These are phyloP conservation scores for Kluyveromyces sp. DNA, from an alignment of 1,139 yeast species.

Conservation along the genomic window DNA sequence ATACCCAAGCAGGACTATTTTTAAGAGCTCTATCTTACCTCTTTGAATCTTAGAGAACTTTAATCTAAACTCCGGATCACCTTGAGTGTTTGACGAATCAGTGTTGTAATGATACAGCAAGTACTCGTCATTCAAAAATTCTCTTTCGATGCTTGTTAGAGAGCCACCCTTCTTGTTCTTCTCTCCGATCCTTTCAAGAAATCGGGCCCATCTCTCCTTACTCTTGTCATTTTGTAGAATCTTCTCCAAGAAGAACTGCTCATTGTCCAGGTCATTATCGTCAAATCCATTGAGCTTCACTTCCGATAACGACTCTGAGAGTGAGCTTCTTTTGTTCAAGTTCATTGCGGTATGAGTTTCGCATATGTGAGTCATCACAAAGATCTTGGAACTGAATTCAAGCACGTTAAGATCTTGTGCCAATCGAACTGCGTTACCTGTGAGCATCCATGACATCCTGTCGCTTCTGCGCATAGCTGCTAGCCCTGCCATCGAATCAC, in stretches of 20 bases:
- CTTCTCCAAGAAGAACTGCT: slow-evolving; percentile 20
- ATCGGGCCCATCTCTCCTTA: slow-evolving; percentile 25
- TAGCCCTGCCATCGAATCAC: slow-evolving; percentile 57
- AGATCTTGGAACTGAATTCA: slow-evolving; percentile 66
- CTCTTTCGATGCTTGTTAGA: slow-evolving; percentile 30
- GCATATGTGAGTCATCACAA: slow-evolving; percentile 75
- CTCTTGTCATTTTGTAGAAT: slow-evolving; percentile 27
- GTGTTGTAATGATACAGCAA: slow-evolving; percentile 19
- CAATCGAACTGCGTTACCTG: slow-evolving; percentile 77
- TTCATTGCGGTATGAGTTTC: slow-evolving; percentile 75
- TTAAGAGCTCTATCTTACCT: slow-evolving; percentile 73
- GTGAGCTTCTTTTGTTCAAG: slow-evolving; percentile 60
- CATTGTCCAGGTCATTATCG: slow-evolving; percentile 37
- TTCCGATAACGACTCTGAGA: slow-evolving; percentile 60
- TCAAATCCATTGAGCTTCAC: slow-evolving; percentile 43
- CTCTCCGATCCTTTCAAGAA: slow-evolving; percentile 16
- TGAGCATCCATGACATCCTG: slow-evolving; percentile 90
- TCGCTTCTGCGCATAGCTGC: slow-evolving; percentile 84
- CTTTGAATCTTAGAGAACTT: slow-evolving; percentile 57
- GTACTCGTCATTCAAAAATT: slow-evolving; percentile 30
- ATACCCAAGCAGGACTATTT: slow-evolving; percentile 75
- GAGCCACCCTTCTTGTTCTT: slow-evolving; percentile 13
- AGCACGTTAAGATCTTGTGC: slow-evolving; percentile 84
- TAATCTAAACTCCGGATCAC: slow-evolving; percentile 20
- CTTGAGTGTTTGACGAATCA: slow-evolving; percentile 1